Evolutionary conservation across 2,329 filamentous ascomycete species (phyloP), one percentile per base, ranked within the genome.

Genomic region (Penicillium palitans): DNA sequence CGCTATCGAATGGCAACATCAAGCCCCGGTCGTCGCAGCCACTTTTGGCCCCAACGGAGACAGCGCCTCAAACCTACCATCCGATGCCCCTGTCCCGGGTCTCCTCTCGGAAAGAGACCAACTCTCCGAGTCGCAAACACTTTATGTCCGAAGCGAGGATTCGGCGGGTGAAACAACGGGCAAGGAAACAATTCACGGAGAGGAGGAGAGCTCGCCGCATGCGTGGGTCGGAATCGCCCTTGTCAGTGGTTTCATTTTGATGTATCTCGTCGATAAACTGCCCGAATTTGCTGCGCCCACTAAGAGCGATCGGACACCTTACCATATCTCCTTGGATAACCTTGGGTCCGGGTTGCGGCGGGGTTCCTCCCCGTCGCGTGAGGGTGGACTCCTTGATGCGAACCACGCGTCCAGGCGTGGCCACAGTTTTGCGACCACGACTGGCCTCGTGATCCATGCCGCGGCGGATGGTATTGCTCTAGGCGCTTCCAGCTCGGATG

Each of bases 391-490:
- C 21, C 58, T 77, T 33, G 72, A 77, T 33, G 62, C 70, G 10
- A 69, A 66, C 10, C 68, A 64, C 35, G 21, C 31, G 7, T 64
- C 63, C 29, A 69, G 66, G 25, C 71, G 69, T 48, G 48, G 86
- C 80, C 33, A 79, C 86, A 68, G 78, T 82, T 80, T 92, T 55
- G 89, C 90, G n/a, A 93, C 93, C 2, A 99, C 95, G 0, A 89
- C 90, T 0, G 95, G 95, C 0, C 81, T 99, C n/a, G 90, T 98
- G 6, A 98, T 99, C 58, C 95, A 99, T 73, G 91, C 95, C 0
- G 90, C 90, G 2, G 93, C 95, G 2, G 95, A 99, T 70, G 95
- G 95, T 17, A 96, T 99, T 61, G 95, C 95, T 2, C 87, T 99
- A 77, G 95, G 95, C 24, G 95, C 95, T 25, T 96, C 93, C 0